Evolutionary conservation across 2,329 filamentous ascomycete species (phyloP), one percentile per base, ranked within the genome.

Genomic region (Fonsecaea multimorphosa): DNA sequence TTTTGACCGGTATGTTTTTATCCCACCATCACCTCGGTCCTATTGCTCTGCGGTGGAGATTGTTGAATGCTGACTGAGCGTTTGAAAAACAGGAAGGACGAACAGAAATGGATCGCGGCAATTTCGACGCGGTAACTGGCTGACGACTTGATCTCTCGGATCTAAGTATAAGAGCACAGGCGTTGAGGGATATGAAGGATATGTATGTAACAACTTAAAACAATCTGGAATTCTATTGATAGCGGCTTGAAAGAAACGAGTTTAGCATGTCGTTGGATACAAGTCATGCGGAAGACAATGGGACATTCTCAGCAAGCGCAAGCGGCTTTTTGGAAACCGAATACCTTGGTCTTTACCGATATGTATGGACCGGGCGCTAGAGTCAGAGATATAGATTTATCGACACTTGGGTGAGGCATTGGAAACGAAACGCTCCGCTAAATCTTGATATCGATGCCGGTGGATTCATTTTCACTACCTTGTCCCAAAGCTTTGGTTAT

Each of bases 91-190:
- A 87, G 85, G 72, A 86, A 85, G 72, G 93, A 97, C 72, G 91
- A 95, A 79, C 89, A 95, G 78, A 94, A 92, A 78, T 96, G 92
- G 92, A 87, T 89, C 78, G 86, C 88, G 19, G 92, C 90, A 2
- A 88, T 96, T 56, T 82, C 83, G 66, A 82, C 84, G 16, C 78
- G 76, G 72, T 84, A n/a, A n/a, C n/a, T n/a, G n/a, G n/a, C n/a
- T n/a, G 51, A 61, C 52, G 46, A 16, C 24, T 44, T 46, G 38
- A n/a, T n/a, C 3, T 49, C 44, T 44, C 22, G 16, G n/a, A 44
- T 22, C n/a, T 44, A 19, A n/a, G n/a, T n/a, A n/a, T 38, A 44
- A 5, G 38, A 44, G 16, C 38, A 44, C 38, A 5, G 16, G 38
- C 2, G 22, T 19, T 22, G n/a, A 19, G 7, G 8, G n/a, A 24